phyloP scores from a whole-genome alignment of 306 rosid genomes.

The Adenanthera pavonina region DNA sequence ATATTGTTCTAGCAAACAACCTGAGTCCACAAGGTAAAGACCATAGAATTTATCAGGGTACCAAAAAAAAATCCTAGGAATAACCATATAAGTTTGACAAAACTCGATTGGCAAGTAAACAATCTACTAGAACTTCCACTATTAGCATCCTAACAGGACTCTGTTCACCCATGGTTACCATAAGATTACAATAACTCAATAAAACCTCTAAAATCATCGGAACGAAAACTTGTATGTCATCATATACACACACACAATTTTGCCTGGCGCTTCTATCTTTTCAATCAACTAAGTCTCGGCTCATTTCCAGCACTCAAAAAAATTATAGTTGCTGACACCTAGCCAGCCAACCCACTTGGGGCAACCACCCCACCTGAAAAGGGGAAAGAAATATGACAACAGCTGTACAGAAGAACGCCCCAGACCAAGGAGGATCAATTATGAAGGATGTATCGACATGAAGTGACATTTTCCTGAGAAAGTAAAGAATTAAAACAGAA shows the following conservation, averaged over 20 bases:
- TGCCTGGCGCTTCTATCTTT: neutral
- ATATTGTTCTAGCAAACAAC: neutral
- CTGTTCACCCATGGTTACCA: neutral
- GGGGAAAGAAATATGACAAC: constrained; percentile 8
- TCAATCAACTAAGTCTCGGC: neutral
- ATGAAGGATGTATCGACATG: neutral
- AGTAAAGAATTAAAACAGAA: constrained; percentile 3
- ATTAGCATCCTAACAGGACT: neutral
- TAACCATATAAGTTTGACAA: neutral
- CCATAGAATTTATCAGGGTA: neutral
- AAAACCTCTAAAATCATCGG: neutral
- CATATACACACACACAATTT: neutral
- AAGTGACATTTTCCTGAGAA: neutral
- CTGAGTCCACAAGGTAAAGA: neutral
- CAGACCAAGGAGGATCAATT: neutral
- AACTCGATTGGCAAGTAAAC: neutral
- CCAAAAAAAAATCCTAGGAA: neutral
- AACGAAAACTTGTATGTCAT: neutral
- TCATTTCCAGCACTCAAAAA: neutral
- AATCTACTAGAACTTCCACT: neutral
- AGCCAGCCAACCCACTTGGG: neutral
- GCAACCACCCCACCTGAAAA: neutral
- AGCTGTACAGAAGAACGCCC: neutral
- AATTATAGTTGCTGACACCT: neutral
- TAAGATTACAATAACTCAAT: neutral